Conservation (phyloP, 1,284 basidiomycete species). For the Fomitopsis betulina region DNA sequence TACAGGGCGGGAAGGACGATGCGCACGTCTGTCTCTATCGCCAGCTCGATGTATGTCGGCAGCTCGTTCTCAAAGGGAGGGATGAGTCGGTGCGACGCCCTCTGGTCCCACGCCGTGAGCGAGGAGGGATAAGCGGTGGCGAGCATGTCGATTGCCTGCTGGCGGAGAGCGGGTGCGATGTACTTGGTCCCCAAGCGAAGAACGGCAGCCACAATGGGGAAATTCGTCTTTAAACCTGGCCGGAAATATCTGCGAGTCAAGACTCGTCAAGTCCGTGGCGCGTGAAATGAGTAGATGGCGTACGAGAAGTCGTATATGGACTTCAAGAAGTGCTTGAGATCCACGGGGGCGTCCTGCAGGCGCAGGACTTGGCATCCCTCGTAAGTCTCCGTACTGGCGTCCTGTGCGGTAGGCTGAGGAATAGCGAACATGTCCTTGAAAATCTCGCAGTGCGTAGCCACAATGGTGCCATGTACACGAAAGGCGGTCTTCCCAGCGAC, state of each 20-base stretch:
- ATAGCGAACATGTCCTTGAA: conserved; percentile 21
- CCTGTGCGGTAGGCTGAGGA: conserved; percentile 15
- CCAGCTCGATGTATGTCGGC: conserved; percentile 7
- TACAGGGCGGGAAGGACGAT: conserved; percentile 11
- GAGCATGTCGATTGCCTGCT: conserved; percentile 32
- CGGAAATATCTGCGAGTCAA: conserved; percentile 10
- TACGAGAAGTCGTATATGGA: conserved; percentile 21
- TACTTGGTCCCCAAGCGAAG: conserved; percentile 39
- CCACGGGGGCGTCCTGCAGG: conserved; percentile 15
- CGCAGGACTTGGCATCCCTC: conserved; percentile 17
- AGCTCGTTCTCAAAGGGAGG: conserved; percentile 12
- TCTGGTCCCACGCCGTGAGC: conserved; percentile 27
- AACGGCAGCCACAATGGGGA: conserved; percentile 29
- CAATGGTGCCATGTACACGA: conserved; percentile 17
- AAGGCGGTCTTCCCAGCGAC: conserved; percentile 16
- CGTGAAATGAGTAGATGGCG: conserved; percentile 1
- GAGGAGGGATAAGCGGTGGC: conserved; percentile 31
- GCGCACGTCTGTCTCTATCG: conserved; percentile 11
- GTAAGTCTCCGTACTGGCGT: conserved; percentile 11
- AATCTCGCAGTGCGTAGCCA: conserved; percentile 13
- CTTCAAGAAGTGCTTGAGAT: conserved; percentile 19
- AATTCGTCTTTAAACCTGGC: conserved; percentile 17
- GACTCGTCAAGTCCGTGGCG: not conserved
- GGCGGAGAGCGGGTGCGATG: conserved; percentile 32
- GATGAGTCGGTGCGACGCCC: conserved; percentile 16